A percentile compares a stretch with the other conserved stretches of the same genome.
These are phyloP conservation scores for Pythium vanterpoolii DNA, from an alignment of 352 stramenopile genomes.

Conservation along the genomic window DNA sequence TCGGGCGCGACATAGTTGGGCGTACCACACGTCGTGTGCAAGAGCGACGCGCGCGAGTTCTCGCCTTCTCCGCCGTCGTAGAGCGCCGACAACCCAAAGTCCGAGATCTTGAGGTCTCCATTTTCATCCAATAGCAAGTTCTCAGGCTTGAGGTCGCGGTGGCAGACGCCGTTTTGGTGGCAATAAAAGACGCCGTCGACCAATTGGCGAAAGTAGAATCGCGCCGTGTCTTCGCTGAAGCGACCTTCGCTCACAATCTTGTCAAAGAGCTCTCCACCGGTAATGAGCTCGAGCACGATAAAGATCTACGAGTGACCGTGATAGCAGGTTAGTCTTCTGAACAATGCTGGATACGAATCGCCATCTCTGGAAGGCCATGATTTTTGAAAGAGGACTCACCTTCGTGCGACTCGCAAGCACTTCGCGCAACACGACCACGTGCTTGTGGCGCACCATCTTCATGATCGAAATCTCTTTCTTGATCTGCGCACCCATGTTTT, in stretches of 20 bases:
- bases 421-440: conserved; percentile 87
- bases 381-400: conserved; percentile 39
- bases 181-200: conserved; percentile 96
- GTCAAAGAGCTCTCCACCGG: conserved; percentile 91
- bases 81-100: conserved; percentile 97
- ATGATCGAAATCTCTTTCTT: conserved; percentile 99
- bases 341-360: neutral
- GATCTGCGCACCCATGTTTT: conserved; percentile 98
- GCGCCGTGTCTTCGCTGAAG: conserved; percentile 95
- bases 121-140: conserved; percentile 96
- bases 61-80: conserved; percentile 89
- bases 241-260: conserved; percentile 95
- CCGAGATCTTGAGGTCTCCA: conserved; percentile 98
- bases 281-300: conserved; percentile 91
- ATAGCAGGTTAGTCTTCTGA: neutral
- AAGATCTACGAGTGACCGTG: conserved; percentile 88
- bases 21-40: conserved; percentile 96
- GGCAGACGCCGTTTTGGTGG: conserved; percentile 96
- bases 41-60: conserved; percentile 84
- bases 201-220: conserved; percentile 99
- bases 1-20: conserved; percentile 96
- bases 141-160: conserved; percentile 96
- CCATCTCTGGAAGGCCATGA: neutral
- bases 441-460: conserved; percentile 93
- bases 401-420: conserved; percentile 94